phyloP scores from a whole-genome alignment of 768 basidiomycete species.

The Heimioporus sp. region DNA sequence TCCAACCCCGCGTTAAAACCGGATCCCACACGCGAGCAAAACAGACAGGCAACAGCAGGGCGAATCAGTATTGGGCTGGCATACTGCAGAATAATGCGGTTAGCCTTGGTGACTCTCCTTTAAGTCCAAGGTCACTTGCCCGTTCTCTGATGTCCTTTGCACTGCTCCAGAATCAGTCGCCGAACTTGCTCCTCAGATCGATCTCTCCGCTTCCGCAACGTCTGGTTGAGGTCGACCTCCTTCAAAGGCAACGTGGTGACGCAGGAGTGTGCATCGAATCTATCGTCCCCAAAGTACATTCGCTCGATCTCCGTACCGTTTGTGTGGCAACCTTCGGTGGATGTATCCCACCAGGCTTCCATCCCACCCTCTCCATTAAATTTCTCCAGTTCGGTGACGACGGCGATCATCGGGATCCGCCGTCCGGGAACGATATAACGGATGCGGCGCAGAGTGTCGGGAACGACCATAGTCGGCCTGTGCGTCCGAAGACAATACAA shows the following conservation, averaged over 20 bases:
- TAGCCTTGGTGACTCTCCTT: too few relatives aligned
- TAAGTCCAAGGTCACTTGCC: slow-evolving; percentile 5
- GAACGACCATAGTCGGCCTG: slow-evolving; percentile 14
- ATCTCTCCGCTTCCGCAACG: slow-evolving; percentile 20
- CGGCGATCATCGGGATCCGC: slow-evolving; percentile 20
- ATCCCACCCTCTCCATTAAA: slow-evolving; percentile 16
- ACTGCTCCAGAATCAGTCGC: slow-evolving; percentile 14
- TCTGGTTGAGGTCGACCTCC: slow-evolving; percentile 10
- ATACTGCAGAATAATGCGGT: slow-evolving; percentile 2
- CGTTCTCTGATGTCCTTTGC: slow-evolving; percentile 5
- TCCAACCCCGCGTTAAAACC: neutral
- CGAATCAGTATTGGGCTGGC: neutral
- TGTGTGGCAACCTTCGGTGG: slow-evolving; percentile 1
- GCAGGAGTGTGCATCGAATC: slow-evolving; percentile 37
- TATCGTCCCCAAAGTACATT: slow-evolving; percentile 14
- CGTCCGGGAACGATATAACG: neutral
- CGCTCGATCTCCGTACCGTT: slow-evolving; percentile 32
- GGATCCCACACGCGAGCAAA: neutral
- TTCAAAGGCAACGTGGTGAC: slow-evolving; percentile 31
- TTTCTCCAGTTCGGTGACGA: slow-evolving; percentile 26
- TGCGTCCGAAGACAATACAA: slow-evolving; percentile 24
- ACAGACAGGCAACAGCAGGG: slow-evolving; percentile 4
- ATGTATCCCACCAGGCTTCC: slow-evolving; percentile 31
- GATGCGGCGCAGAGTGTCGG: slow-evolving; percentile 6
- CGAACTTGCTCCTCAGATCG: slow-evolving; percentile 12